These are phyloP conservation scores for Strobilomyces echinocephalus DNA, from an alignment of 768 basidiomycete genomes.

Conservation along the genomic window DNA sequence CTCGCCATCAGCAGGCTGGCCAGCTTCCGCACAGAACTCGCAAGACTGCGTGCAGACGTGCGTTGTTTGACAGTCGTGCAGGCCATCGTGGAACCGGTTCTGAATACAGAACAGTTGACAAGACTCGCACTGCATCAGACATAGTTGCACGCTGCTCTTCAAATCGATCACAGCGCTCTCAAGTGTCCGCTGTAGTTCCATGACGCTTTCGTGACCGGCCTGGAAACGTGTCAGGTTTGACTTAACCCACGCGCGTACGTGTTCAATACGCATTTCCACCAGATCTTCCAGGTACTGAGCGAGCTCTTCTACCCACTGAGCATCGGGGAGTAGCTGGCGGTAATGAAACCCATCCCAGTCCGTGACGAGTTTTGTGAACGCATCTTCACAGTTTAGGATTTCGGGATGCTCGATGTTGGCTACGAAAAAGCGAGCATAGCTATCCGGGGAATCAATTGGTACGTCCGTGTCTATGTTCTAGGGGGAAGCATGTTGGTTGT, in stretches of 20 bases:
- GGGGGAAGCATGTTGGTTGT: neutral
- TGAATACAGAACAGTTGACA: constrained; percentile 51
- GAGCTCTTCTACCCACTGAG: constrained; percentile 40
- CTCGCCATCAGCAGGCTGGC: no score
- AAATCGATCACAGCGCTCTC: constrained; percentile 43
- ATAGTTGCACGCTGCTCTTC: constrained; percentile 45
- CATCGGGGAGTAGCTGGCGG: constrained; percentile 37
- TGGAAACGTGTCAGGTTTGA: constrained; percentile 48
- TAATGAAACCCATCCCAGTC: constrained; percentile 30
- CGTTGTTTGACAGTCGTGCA: constrained; percentile 47
- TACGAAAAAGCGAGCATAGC: constrained; percentile 34
- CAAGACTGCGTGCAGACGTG: constrained; percentile 45
- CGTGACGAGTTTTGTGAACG: constrained; percentile 14
- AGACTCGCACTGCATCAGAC: constrained; percentile 41
- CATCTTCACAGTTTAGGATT: constrained; percentile 7
- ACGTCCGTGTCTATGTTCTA: constrained; percentile 55
- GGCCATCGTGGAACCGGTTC: constrained; percentile 40
- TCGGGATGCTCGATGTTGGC: constrained; percentile 11
- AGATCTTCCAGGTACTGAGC: constrained; percentile 36
- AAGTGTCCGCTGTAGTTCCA: constrained; percentile 39
- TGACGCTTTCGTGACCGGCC: constrained; percentile 40
- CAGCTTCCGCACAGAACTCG: constrained; percentile 35
- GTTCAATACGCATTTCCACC: constrained; percentile 41
- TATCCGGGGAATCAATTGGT: constrained; percentile 36
- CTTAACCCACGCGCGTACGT: constrained; percentile 48